These are phyloP conservation scores for Bonia amplexicaulis DNA, from an alignment of 176 grass and related monocot species.

Conservation along the genomic window DNA sequence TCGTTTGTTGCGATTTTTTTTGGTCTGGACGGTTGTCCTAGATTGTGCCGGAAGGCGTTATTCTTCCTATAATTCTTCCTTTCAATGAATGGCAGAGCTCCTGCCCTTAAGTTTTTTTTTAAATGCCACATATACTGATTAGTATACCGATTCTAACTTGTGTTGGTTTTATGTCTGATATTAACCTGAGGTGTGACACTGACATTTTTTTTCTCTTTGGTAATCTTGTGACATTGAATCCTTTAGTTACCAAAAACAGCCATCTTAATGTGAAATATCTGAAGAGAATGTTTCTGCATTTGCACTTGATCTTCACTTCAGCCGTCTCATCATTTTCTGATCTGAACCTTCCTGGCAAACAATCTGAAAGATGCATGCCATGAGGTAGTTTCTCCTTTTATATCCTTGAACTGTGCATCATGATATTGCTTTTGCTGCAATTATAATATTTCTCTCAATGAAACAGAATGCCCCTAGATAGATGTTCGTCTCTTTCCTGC, in stretches of 20 bases:
- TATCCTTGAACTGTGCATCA: background rate
- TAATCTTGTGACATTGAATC: background rate
- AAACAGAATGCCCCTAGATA: background rate
- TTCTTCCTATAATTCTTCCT: no score
- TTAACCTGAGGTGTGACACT: background rate
- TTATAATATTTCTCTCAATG: background rate
- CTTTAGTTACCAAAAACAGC: background rate
- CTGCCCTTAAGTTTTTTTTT: no score
- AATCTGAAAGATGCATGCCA: background rate
- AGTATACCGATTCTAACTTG: background rate
- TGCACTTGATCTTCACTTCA: background rate
- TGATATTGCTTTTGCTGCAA: background rate
- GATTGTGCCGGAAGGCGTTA: no score
- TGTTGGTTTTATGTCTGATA: slow-evolving; percentile 1
- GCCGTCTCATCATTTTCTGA: background rate
- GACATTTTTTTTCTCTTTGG: background rate
- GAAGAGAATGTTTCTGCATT: background rate
- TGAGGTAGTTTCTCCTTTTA: background rate
- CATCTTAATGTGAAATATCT: slow-evolving; percentile 10
- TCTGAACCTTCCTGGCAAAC: background rate
- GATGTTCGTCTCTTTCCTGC: background rate
- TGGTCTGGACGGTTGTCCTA: no score
- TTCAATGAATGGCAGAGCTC: no score
- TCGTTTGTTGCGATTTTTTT: no score
- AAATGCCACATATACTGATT: background rate